Base-by-base conservation (phyloP, 140 eudicot species). In the Anethum foeniculum region DNA sequence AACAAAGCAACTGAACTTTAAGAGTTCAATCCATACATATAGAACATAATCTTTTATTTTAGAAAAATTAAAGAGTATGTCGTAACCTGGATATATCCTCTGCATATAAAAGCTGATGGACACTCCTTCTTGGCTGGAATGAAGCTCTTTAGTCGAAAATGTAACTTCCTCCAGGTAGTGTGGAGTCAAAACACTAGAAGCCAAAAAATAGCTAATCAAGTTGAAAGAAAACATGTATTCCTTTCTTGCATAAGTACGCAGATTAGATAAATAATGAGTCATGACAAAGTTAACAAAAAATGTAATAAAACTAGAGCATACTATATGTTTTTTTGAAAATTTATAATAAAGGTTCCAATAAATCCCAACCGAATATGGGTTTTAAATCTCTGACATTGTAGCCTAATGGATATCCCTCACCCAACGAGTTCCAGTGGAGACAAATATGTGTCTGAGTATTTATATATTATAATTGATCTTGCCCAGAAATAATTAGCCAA, bases 71-170 rank as follows among this genome's bases (percentile, higher is more conserved):
- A 78, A 58, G 75, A 60, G 60, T 28, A 69, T 65, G 7, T 56
- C 28, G 73, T 56, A 79, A 95, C 99, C 99, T 83, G 99, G 99
- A 88, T 82, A 92, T 85, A 95, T 95, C 84, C 88, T 93, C 84
- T 93, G 89, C 97, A 95, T 87, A 84, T 95, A 95, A 77, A 90
- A 89, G 80, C 89, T 77, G 77, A 95, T 93, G 58, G 99, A 86
- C 78, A 88, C 97, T 32, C 88, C 85, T 78, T 88, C 92, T 85
- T 93, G 85, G 85, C 87, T 87, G 41, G 85, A 88, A 81, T 90
- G 88, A 28, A 95, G 99, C 87, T 93, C 99, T 85, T 84, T 80
- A 19, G 86, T 84, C 14, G 98, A 91, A 84, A 88, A 95, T 81
- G 86, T 93, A 74, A 93, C 98, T 83, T 95, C 98, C 85, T 95